Percentiles rank a stretch among this genome's conserved stretches.
phyloP scores from a whole-genome alignment of 169 alveolate species.

The Hepatocystis sp. region DNA sequence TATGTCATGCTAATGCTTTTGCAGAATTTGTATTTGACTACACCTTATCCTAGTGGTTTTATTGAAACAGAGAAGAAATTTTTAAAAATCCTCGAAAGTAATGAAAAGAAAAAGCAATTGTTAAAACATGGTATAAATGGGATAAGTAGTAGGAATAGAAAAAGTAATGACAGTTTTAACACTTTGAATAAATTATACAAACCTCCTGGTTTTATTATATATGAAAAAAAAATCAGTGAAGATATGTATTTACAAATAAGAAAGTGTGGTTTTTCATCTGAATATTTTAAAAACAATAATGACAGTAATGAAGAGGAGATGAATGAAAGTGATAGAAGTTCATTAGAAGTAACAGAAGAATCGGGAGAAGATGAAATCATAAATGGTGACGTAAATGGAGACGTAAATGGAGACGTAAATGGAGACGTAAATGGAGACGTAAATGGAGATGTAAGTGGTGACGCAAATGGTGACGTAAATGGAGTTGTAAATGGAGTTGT shows the following conservation, averaged over 20 bases:
- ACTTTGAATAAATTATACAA: conserved; percentile 8
- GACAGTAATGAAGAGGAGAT: background rate
- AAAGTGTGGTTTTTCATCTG: conserved; percentile 60
- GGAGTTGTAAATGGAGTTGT: too few species aligned
- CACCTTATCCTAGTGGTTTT: conserved; percentile 74
- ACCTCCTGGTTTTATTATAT: conserved; percentile 70
- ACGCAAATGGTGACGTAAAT: background rate
- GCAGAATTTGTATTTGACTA: conserved; percentile 60
- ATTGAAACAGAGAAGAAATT: conserved; percentile 58
- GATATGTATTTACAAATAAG: conserved; percentile 58
- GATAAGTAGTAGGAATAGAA: background rate
- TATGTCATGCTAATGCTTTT: conserved; percentile 59
- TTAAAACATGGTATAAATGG: conserved; percentile 1
- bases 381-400: background rate
- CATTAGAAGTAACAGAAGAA: background rate
- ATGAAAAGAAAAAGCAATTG: conserved; percentile 6
- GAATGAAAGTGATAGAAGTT: background rate
- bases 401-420: background rate
- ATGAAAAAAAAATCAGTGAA: conserved; percentile 53
- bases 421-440: background rate
- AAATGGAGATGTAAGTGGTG: background rate
- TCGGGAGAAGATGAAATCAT: background rate
- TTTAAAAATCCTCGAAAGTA: conserved; percentile 22
- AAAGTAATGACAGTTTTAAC: background rate
- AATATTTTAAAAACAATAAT: conserved; percentile 26